Conservation (phyloP, 108 stramenopile species). For the Aurantiochytrium sp. region DNA sequence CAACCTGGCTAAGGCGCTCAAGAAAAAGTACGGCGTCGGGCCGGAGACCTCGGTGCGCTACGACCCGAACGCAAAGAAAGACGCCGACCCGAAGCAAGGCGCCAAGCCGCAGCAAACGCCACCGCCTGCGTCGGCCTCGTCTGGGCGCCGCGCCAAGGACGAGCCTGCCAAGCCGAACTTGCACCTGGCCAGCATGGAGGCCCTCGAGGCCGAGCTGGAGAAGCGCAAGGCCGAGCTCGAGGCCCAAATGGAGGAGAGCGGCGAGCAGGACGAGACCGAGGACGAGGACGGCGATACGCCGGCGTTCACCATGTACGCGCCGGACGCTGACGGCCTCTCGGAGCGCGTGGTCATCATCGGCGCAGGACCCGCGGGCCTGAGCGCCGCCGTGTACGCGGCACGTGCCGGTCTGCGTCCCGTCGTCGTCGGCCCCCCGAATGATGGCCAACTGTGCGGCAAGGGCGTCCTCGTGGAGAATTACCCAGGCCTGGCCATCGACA, state of each 20-base stretch:
- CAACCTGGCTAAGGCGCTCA: conserved; percentile 68
- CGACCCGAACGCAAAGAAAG: conserved; percentile 29
- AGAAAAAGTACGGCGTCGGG: conserved; percentile 72
- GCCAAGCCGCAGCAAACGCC: conserved; percentile 32
- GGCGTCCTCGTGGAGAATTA: conserved; percentile 91
- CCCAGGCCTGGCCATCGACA: conserved; percentile 68
- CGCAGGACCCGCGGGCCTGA: conserved; percentile 82
- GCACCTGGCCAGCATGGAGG: conserved; percentile 72
- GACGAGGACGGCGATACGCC: conserved; percentile 32
- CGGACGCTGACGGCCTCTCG: conserved; percentile 58
- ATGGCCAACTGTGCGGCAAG: conserved; percentile 85
- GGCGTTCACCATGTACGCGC: conserved; percentile 51
- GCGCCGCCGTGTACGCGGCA: conserved; percentile 86
- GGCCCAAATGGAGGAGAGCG: conserved; percentile 68
- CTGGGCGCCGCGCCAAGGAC: conserved; percentile 3
- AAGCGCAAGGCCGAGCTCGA: conserved; percentile 57
- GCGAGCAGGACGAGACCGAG: conserved; percentile 70
- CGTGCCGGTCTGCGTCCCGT: conserved; percentile 78
- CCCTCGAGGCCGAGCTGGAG: conserved; percentile 73
- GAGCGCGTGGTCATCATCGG: conserved; percentile 83
- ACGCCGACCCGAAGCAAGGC: conserved; percentile 37
- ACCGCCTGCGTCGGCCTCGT: conserved; percentile 12
- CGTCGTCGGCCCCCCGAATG: conserved; percentile 77
- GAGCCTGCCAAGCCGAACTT: conserved; percentile 55
- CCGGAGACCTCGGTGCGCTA: conserved; percentile 62